A percentile compares a stretch with the other conserved stretches of the same genome.
phyloP scores from a whole-genome alignment of 495 filamentous ascomycete genomes.

The Thozetella sp. region DNA sequence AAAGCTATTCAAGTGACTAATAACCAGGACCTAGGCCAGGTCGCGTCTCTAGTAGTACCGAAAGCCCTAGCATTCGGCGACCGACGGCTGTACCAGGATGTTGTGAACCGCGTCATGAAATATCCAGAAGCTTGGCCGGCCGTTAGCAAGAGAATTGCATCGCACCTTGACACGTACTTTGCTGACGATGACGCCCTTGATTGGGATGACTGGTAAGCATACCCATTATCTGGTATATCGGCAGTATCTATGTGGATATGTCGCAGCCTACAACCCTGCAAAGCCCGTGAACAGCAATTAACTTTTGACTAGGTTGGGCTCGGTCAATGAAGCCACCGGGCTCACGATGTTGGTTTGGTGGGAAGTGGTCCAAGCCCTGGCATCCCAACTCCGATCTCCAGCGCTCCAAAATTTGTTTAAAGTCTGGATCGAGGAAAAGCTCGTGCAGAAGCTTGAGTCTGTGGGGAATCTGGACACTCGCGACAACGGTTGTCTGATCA shows the following conservation, averaged over 20 bases:
- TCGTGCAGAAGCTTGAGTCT: not conserved
- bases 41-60: not conserved
- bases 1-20: not conserved
- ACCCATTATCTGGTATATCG: no score
- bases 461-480: not conserved
- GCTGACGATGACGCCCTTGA: not conserved
- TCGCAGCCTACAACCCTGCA: no score
- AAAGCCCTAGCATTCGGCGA: not conserved
- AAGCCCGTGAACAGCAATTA: not conserved
- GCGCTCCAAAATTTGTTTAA: not conserved
- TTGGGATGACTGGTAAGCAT: not conserved
- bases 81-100: not conserved
- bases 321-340: not conserved
- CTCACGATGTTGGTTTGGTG: not conserved
- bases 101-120: not conserved
- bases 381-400: not conserved
- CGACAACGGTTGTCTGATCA: not conserved
- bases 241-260: no score
- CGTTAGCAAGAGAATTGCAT: not conserved
- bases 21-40: not conserved
- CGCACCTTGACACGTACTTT: not conserved
- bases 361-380: not conserved
- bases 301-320: not conserved
- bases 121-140: not conserved
- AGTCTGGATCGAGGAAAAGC: not conserved